Percentiles rank a stretch among this genome's conserved stretches.
phyloP scores from a whole-genome alignment of 768 basidiomycete species.

The Boletus reticuloceps region DNA sequence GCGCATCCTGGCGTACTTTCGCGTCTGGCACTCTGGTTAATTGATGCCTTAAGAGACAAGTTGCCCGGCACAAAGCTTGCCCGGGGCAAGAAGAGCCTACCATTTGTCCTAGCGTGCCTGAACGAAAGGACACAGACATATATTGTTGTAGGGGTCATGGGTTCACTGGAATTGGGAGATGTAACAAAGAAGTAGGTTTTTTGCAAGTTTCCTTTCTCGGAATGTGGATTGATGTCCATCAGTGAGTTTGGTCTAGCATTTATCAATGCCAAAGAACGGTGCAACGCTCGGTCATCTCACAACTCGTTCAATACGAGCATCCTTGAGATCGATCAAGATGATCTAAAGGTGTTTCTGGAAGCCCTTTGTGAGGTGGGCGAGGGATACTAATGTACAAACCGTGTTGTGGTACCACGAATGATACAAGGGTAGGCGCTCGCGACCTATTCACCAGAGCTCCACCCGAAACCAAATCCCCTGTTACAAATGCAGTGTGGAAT shows the following conservation, averaged over 20 bases:
- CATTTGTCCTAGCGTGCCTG: conserved; percentile 89
- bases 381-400: conserved; percentile 26
- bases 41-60: conserved; percentile 88
- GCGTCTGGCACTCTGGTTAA: conserved; percentile 89
- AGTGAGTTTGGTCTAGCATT: conserved; percentile 83
- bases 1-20: conserved; percentile 88
- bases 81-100: conserved; percentile 67
- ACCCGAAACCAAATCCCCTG: conserved; percentile 33
- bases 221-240: background rate
- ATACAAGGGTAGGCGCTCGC: background rate
- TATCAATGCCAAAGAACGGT: conserved; percentile 73
- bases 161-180: conserved; percentile 87
- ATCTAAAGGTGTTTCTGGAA: conserved; percentile 78
- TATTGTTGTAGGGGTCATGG: conserved; percentile 90
- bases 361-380: conserved; percentile 56
- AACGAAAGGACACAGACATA: conserved; percentile 79
- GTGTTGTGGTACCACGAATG: background rate
- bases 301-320: conserved; percentile 86
- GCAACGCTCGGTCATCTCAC: conserved; percentile 74
- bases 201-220: background rate
- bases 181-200: conserved; percentile 83
- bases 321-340: conserved; percentile 79
- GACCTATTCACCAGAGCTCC: conserved; percentile 27
- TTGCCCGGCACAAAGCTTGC: conserved; percentile 50
- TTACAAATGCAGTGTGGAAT: background rate